phyloP scores from a whole-genome alignment of 345 rosid genomes.

The Raphanus sativus region DNA sequence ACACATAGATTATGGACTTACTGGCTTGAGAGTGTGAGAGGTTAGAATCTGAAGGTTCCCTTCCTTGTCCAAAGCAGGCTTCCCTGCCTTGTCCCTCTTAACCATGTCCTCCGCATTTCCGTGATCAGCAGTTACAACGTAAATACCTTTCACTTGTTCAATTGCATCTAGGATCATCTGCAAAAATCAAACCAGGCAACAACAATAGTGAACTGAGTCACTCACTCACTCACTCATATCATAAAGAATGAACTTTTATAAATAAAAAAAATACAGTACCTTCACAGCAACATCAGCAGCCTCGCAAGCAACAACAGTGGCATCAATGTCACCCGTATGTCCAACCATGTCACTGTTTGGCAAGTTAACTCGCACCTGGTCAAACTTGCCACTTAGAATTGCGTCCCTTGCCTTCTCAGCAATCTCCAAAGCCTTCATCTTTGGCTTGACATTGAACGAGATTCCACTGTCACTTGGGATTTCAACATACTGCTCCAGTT shows the following conservation, averaged over 20 bases:
- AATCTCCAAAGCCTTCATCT: constrained; percentile 90
- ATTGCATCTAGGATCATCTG: constrained; percentile 88
- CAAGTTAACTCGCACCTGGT: constrained; percentile 91
- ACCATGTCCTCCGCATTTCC: constrained; percentile 99
- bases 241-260: no score
- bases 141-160: constrained; percentile 87
- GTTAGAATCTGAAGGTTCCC: constrained; percentile 90
- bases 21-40: constrained; percentile 93
- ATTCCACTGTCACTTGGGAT: constrained; percentile 94
- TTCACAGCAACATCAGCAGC: constrained; percentile 88
- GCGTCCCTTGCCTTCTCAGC: constrained; percentile 89
- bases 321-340: constrained; percentile 90
- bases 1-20: constrained; percentile 42
- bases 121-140: constrained; percentile 93
- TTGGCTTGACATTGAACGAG: constrained; percentile 86
- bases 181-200: constrained; percentile 13
- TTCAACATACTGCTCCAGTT: constrained; percentile 86
- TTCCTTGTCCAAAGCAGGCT: constrained; percentile 62
- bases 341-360: constrained; percentile 99
- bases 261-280: constrained; percentile 47
- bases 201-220: not conserved
- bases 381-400: constrained; percentile 74
- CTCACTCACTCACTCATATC: not conserved
- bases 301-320: constrained; percentile 84
- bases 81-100: constrained; percentile 79